Conservation (phyloP, 257 asterid genomes). For the Misopates orontium region DNA sequence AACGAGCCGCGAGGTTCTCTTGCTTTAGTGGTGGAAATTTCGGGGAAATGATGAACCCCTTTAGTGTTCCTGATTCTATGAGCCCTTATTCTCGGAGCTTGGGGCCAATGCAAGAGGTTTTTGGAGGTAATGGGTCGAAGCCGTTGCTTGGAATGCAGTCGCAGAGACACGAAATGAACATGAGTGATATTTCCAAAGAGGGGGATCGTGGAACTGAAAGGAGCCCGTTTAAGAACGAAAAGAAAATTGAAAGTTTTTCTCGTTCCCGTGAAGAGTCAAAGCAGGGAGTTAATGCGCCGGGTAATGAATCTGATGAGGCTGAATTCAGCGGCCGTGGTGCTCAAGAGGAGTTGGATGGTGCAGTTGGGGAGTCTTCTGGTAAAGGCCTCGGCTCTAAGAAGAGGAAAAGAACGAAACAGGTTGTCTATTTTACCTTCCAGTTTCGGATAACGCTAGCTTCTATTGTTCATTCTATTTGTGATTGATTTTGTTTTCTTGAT, state of each 20-base stretch:
- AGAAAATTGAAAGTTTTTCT: conserved; percentile 37
- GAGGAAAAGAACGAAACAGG: conserved; percentile 80
- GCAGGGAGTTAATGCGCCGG: conserved; percentile 41
- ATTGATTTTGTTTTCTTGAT: conserved; percentile 22
- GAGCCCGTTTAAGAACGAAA: conserved; percentile 54
- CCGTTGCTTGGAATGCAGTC: conserved; percentile 24
- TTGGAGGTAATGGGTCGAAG: conserved; percentile 35
- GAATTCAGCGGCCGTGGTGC: conserved; percentile 66
- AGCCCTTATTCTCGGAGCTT: conserved; percentile 44
- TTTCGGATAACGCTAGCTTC: neutral
- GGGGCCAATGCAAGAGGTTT: conserved; percentile 46
- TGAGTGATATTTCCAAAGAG: conserved; percentile 40
- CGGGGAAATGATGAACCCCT: conserved; percentile 56
- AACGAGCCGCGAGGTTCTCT: conserved; percentile 88
- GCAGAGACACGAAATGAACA: conserved; percentile 37
- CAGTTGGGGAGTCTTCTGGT: conserved; percentile 42
- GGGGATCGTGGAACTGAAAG: conserved; percentile 39
- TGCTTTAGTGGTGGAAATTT: conserved; percentile 81
- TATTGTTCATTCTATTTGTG: neutral
- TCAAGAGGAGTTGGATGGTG: conserved; percentile 53
- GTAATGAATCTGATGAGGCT: conserved; percentile 65
- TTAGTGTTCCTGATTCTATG: conserved; percentile 34
- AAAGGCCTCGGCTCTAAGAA: conserved; percentile 59
- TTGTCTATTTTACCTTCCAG: conserved; percentile 14
- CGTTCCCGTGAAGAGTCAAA: conserved; percentile 50